A percentile compares a stretch with the other conserved stretches of the same genome.
These are phyloP conservation scores for Fusarium sp. DNA, from an alignment of 2,329 filamentous ascomycete species.

Conservation along the genomic window DNA sequence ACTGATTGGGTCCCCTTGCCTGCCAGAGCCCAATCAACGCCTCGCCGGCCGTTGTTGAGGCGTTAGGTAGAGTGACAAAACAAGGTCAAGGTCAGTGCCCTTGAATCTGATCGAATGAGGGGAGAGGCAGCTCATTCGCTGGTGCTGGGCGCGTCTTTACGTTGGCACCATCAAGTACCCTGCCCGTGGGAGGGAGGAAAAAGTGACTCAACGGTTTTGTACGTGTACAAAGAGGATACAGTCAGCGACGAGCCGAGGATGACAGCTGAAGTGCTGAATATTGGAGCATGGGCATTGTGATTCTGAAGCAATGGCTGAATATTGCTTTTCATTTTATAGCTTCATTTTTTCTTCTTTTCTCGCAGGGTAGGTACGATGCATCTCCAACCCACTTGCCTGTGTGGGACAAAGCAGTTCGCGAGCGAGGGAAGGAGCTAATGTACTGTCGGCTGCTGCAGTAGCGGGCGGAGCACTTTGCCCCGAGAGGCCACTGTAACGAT, in stretches of 20 bases:
- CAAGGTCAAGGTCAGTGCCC: conserved; percentile 28
- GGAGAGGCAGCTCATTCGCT: conserved; percentile 23
- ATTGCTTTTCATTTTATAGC: conserved; percentile 1
- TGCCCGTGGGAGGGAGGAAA: conserved; percentile 16
- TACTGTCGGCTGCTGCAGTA: conserved; percentile 43
- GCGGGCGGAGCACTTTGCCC: conserved; percentile 44
- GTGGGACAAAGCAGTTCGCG: conserved; percentile 32
- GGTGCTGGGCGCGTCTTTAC: conserved; percentile 21
- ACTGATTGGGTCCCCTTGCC: conserved; percentile 27
- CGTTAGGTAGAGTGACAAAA: conserved; percentile 23
- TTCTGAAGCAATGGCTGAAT: neutral
- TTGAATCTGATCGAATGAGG: conserved; percentile 12
- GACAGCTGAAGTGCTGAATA: conserved; percentile 5
- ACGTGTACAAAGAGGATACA: conserved; percentile 17
- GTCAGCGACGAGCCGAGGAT: conserved; percentile 20
- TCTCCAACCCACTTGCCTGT: conserved; percentile 12
- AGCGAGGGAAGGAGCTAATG: conserved; percentile 36
- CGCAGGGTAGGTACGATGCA: conserved; percentile 11
- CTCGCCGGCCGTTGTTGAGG: conserved; percentile 34
- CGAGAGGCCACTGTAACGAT: conserved; percentile 37
- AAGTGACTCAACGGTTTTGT: conserved; percentile 29
- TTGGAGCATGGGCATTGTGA: conserved; percentile 1
- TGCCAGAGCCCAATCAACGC: conserved; percentile 27
- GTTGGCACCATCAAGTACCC: conserved; percentile 35
- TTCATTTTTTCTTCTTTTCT: neutral